Evolutionary conservation across 495 filamentous ascomycete genomes (phyloP).

Genomic region (Aspergillus sclerotioniger): DNA sequence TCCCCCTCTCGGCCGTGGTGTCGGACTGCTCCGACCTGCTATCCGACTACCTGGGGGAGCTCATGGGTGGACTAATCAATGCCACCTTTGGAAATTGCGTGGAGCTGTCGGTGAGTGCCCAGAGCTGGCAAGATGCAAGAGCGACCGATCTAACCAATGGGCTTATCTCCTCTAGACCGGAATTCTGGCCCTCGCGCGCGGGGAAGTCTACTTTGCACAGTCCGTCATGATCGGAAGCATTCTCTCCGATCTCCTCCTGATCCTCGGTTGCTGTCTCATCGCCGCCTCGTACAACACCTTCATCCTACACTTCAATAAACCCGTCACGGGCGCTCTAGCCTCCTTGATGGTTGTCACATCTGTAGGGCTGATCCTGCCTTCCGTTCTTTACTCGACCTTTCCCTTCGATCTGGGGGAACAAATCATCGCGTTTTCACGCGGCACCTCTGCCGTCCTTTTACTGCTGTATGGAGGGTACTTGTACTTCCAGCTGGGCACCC

Average conservation of each 20-base stretch:
- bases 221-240: slow-evolving; percentile 30
- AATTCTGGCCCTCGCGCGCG: slow-evolving; percentile 24
- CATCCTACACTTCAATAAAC: slow-evolving; percentile 20
- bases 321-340: slow-evolving; percentile 21
- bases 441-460: slow-evolving; percentile 51
- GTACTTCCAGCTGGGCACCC: slow-evolving; percentile 45
- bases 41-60: slow-evolving; percentile 19
- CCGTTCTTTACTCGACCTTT: slow-evolving; percentile 25
- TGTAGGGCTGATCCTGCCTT: slow-evolving; percentile 26
- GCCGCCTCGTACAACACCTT: slow-evolving; percentile 23
- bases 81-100: slow-evolving; percentile 31
- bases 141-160: neutral
- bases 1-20: slow-evolving; percentile 24
- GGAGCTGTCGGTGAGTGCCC: slow-evolving; percentile 25
- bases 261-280: slow-evolving; percentile 24
- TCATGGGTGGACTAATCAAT: slow-evolving; percentile 27
- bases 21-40: slow-evolving; percentile 28
- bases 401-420: slow-evolving; percentile 45
- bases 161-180: slow-evolving; percentile 15
- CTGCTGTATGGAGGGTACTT: slow-evolving; percentile 70
- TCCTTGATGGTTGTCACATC: slow-evolving; percentile 29
- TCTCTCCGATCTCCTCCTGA: slow-evolving; percentile 29
- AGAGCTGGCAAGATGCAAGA: neutral
- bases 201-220: slow-evolving; percentile 26
- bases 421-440: slow-evolving; percentile 32